These are phyloP conservation scores for Edaphochlamys debaryana DNA, from an alignment of 139 green algal genomes.

Conservation along the genomic window DNA sequence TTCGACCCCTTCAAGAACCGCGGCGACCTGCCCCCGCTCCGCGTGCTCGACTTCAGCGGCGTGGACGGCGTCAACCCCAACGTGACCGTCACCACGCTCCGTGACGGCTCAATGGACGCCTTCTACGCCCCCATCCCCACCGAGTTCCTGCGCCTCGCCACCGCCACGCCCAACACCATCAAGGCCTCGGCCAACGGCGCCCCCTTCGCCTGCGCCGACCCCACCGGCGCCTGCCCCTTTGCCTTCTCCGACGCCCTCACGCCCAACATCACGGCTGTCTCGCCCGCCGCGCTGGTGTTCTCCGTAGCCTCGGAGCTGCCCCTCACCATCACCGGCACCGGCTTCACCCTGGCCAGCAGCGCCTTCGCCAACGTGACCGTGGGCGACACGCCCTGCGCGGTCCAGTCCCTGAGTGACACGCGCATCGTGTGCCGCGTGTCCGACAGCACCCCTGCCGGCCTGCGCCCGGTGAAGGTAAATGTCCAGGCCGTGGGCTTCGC, in stretches of 20 bases:
- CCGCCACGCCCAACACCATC: conserved; percentile 4
- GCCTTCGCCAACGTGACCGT: background rate
- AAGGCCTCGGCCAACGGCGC: conserved; percentile 34
- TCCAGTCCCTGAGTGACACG: background rate
- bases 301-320: background rate
- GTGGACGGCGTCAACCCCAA: background rate
- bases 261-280: conserved; percentile 32
- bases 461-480: conserved; percentile 9
- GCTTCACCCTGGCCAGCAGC: background rate
- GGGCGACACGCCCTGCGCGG: background rate
- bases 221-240: conserved; percentile 38
- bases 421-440: background rate
- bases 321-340: conserved; percentile 45
- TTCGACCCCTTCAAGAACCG: conserved; percentile 39
- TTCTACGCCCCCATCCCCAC: conserved; percentile 44
- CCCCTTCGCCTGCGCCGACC: conserved; percentile 28
- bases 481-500: conserved; percentile 9
- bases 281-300: conserved; percentile 26
- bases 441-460: conserved; percentile 15
- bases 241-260: conserved; percentile 30
- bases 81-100: background rate
- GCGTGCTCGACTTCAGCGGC: background rate
- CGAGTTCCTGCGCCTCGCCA: conserved; percentile 41
- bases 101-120: conserved; percentile 30
- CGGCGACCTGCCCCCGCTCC: conserved; percentile 32